phyloP scores from a whole-genome alignment of 805 yeast genomes.

The Saccharomyces eubayanus region DNA sequence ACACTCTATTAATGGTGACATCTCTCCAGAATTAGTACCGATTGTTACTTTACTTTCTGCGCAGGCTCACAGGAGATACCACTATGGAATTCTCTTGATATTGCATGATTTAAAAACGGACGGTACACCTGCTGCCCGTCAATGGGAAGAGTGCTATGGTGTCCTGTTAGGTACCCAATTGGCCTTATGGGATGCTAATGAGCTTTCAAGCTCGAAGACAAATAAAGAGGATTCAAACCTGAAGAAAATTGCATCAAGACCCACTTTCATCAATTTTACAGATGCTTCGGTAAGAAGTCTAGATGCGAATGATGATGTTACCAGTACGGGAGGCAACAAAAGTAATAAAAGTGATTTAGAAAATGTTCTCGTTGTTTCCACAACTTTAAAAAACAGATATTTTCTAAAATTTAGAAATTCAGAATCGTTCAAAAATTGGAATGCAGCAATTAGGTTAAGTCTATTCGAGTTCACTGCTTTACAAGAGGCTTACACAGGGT shows the following conservation, averaged over 20 bases:
- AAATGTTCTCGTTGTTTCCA: slow-evolving; percentile 77
- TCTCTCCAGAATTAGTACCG: slow-evolving; percentile 44
- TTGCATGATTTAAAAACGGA: slow-evolving; percentile 70
- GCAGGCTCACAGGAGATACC: slow-evolving; percentile 65
- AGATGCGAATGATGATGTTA: slow-evolving; percentile 52
- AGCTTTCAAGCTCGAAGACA: slow-evolving; percentile 42
- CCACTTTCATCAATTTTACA: slow-evolving; percentile 81
- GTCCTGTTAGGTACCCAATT: slow-evolving; percentile 83
- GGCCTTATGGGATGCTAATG: slow-evolving; percentile 84
- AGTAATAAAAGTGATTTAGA: slow-evolving; percentile 44
- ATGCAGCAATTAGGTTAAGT: slow-evolving; percentile 71
- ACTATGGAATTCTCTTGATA: slow-evolving; percentile 68
- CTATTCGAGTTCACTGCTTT: slow-evolving; percentile 72
- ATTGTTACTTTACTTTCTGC: slow-evolving; percentile 67
- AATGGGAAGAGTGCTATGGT: slow-evolving; percentile 91
- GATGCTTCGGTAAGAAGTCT: slow-evolving; percentile 84
- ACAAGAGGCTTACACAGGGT: slow-evolving; percentile 96
- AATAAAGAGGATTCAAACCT: slow-evolving; percentile 36
- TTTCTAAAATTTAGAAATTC: slow-evolving; percentile 66
- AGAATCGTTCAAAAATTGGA: slow-evolving; percentile 66
- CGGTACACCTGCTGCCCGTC: slow-evolving; percentile 75
- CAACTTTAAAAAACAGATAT: slow-evolving; percentile 84
- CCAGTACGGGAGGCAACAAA: slow-evolving; percentile 39
- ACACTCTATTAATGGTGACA: slow-evolving; percentile 11
- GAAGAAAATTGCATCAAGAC: slow-evolving; percentile 55